Percentiles rank a stretch among this genome's conserved stretches.
Conservation (phyloP, 179 eudicot species). For the Patellifolia procumbens region DNA sequence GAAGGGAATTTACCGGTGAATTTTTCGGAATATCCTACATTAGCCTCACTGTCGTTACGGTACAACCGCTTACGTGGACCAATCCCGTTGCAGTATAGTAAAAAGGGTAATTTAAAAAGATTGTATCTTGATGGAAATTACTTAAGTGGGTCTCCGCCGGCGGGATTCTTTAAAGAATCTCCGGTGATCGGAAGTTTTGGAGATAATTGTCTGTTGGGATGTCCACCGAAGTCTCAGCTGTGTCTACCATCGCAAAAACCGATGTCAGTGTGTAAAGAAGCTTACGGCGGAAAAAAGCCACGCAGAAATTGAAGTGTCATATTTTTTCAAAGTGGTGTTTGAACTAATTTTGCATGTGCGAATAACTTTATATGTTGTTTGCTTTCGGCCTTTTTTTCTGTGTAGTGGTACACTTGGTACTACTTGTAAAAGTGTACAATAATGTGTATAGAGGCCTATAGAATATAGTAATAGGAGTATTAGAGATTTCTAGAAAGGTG, state of each 20-base stretch:
- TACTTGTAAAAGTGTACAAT: constrained; percentile 5
- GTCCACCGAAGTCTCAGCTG: constrained; percentile 58
- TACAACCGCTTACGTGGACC: constrained; percentile 66
- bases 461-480: neutral
- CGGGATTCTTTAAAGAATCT: constrained; percentile 37
- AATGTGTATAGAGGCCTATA: too few relatives aligned
- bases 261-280: constrained; percentile 51
- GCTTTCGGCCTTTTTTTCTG: neutral
- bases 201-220: constrained; percentile 58
- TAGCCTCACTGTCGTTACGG: constrained; percentile 59
- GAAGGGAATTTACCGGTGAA: constrained; percentile 51
- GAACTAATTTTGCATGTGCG: neutral
- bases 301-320: constrained; percentile 10
- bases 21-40: constrained; percentile 42
- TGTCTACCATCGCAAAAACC: constrained; percentile 74
- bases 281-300: constrained; percentile 50
- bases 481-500: neutral
- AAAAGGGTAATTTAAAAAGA: constrained; percentile 42
- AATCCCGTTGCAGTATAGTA: constrained; percentile 58
- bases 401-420: neutral
- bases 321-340: neutral
- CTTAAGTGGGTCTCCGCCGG: constrained; percentile 68
- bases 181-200: constrained; percentile 64
- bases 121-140: constrained; percentile 72
- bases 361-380: neutral